A percentile compares a stretch with the other conserved stretches of the same genome.
Evolutionary conservation across 2,329 filamentous ascomycete species (phyloP).

Genomic region (Calonectria multiphialidica): DNA sequence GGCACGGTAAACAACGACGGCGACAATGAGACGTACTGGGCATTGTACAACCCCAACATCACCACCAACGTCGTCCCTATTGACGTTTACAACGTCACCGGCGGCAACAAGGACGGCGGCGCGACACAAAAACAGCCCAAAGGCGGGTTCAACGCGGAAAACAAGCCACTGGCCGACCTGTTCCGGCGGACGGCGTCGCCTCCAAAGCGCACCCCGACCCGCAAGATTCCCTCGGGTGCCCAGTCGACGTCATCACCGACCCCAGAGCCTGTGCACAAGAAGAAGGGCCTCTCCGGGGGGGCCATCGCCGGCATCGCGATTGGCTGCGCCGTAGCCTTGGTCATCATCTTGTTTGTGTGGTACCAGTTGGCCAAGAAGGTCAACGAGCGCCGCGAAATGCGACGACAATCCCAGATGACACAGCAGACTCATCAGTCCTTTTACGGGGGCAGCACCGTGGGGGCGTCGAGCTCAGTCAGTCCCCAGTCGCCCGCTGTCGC

Average conservation of each 20-base stretch:
- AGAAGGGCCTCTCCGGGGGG: slow-evolving; percentile 41
- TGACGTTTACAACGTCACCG: slow-evolving; percentile 9
- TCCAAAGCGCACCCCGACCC: slow-evolving; percentile 1
- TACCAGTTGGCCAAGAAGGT: slow-evolving; percentile 3
- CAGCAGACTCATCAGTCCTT: neutral
- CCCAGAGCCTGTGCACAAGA: neutral
- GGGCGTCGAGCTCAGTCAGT: neutral
- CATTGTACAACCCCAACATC: slow-evolving; percentile 56
- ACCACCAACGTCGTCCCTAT: slow-evolving; percentile 17
- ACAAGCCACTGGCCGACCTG: neutral
- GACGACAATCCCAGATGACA: neutral
- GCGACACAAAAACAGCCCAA: neutral
- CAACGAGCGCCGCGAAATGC: neutral
- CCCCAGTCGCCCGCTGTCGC: neutral
- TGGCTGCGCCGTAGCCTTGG: slow-evolving; percentile 43
- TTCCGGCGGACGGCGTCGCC: neutral
- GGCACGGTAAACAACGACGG: slow-evolving; percentile 56
- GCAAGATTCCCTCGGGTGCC: neutral
- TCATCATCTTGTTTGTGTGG: slow-evolving; percentile 37
- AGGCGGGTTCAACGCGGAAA: neutral
- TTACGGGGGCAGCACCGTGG: slow-evolving; percentile 1
- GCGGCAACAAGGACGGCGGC: slow-evolving; percentile 10
- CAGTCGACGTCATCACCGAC: no score
- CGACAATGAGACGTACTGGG: slow-evolving; percentile 57
- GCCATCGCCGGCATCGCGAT: slow-evolving; percentile 57